These are phyloP conservation scores for Baorangia bicolor DNA, from an alignment of 768 basidiomycete genomes.

Conservation along the genomic window DNA sequence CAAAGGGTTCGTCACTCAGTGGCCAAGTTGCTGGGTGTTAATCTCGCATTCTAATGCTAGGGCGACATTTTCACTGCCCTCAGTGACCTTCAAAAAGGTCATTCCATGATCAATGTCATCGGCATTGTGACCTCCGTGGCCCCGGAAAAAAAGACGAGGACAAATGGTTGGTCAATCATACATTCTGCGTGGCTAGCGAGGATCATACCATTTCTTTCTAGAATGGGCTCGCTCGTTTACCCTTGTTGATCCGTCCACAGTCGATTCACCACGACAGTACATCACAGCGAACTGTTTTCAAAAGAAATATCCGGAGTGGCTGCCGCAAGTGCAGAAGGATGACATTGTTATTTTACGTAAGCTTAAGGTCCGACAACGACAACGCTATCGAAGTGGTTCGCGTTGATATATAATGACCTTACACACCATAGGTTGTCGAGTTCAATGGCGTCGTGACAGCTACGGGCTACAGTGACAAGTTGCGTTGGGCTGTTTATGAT, in stretches of 20 bases:
- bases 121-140: constrained; percentile 28
- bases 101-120: constrained; percentile 29
- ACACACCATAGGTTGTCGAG: constrained; percentile 30
- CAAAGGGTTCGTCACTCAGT: constrained; percentile 24
- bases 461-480: constrained; percentile 44
- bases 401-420: not conserved
- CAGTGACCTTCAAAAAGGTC: constrained; percentile 8
- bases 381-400: not conserved
- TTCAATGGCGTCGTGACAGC: constrained; percentile 36
- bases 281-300: constrained; percentile 53
- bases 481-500: constrained; percentile 58
- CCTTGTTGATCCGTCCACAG: constrained; percentile 53
- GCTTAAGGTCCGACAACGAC: constrained; percentile 43
- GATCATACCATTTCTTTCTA: constrained; percentile 22
- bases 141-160: constrained; percentile 16
- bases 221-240: constrained; percentile 47
- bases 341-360: constrained; percentile 51
- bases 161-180: constrained; percentile 26
- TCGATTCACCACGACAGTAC: constrained; percentile 21
- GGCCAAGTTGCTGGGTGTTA: not conserved
- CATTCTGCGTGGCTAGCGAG: not conserved
- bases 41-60: constrained; percentile 11
- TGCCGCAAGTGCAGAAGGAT: constrained; percentile 48
- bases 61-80: constrained; percentile 28
- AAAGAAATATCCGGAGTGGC: constrained; percentile 43